Percentiles rank a stretch among this genome's conserved stretches.
Evolutionary conservation across 169 alveolate species (phyloP).

Genomic region (Toxoplasma gondii): DNA sequence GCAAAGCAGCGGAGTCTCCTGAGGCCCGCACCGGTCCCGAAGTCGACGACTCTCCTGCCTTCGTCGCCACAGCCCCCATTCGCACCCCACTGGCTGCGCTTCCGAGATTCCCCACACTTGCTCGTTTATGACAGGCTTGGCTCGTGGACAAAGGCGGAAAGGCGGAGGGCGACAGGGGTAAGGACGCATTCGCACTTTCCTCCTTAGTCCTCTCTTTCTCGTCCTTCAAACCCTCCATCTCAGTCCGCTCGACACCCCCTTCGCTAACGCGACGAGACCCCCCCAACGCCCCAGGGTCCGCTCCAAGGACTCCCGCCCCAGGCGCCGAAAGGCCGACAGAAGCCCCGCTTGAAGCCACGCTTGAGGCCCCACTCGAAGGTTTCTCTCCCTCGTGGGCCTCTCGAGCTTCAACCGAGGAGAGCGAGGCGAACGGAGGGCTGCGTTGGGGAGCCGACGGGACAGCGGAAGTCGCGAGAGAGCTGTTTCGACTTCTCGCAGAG

Average conservation of each 20-base stretch:
- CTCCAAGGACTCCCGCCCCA: too few relatives aligned
- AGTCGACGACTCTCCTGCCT: neutral
- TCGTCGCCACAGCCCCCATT: neutral
- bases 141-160: neutral
- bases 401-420: neutral
- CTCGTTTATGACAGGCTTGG: neutral
- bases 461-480: neutral
- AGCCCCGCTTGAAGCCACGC: too few relatives aligned
- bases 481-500: neutral
- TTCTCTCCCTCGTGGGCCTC: neutral
- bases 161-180: conserved; percentile 8
- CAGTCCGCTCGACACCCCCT: neutral
- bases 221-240: too few relatives aligned
- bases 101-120: neutral
- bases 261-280: neutral
- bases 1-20: neutral
- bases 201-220: neutral
- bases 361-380: neutral
- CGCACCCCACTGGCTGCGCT: neutral
- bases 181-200: neutral
- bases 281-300: too few relatives aligned
- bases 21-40: neutral
- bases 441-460: neutral
- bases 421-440: neutral
- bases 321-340: too few relatives aligned